These are phyloP conservation scores for Neofusicoccum cordaticola DNA, from an alignment of 2,329 filamentous ascomycete genomes.

Conservation along the genomic window DNA sequence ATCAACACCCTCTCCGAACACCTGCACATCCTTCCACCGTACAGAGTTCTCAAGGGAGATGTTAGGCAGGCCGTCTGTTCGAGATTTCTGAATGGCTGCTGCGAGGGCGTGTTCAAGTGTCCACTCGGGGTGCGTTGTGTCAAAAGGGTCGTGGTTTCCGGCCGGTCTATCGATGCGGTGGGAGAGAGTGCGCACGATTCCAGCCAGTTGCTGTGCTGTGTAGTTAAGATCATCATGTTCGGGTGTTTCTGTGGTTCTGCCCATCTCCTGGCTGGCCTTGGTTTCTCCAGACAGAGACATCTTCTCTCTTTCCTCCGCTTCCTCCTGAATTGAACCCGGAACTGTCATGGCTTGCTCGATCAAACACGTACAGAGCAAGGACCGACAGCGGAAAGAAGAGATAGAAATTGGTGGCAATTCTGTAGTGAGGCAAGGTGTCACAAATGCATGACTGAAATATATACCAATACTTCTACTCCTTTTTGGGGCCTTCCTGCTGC, in stretches of 20 bases:
- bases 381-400: too few relatives aligned
- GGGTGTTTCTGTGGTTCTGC: background rate
- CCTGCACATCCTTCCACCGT: background rate
- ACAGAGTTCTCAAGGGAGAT: conserved; percentile 1
- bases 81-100: background rate
- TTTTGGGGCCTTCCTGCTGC: too few relatives aligned
- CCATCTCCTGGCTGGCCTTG: background rate
- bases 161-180: background rate
- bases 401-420: too few relatives aligned
- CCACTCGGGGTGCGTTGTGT: conserved; percentile 5
- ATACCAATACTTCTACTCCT: too few relatives aligned
- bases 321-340: background rate
- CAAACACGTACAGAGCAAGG: too few relatives aligned
- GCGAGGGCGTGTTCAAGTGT: conserved; percentile 5
- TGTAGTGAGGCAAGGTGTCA: too few relatives aligned
- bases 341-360: too few relatives aligned
- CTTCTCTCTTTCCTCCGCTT: background rate
- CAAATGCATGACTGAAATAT: too few relatives aligned
- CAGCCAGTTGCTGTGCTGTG: background rate
- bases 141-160: conserved; percentile 2
- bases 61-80: background rate
- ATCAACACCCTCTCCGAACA: conserved; percentile 2
- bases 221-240: background rate
- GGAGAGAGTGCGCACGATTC: background rate
- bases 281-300: background rate